Conservation (phyloP, 148 eudicot species). For the Bassia scoparia region DNA sequence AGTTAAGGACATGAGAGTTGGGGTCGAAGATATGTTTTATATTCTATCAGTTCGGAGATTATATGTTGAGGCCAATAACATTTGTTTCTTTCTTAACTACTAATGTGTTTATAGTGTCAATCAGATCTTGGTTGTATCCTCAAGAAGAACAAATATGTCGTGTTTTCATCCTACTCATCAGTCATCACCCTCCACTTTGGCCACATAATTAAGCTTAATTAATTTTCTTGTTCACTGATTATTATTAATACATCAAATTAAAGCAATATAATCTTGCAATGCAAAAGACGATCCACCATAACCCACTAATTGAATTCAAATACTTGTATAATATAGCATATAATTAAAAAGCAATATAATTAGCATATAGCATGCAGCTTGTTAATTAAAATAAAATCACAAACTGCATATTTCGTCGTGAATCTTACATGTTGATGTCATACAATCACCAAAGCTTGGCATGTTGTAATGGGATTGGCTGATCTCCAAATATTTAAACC, state of each 20-base stretch:
- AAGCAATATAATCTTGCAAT: not conserved
- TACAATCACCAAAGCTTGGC: conserved; percentile 8
- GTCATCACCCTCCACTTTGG: not conserved
- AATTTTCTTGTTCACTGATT: not conserved
- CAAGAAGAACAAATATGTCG: conserved; percentile 16
- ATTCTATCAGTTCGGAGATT: not conserved
- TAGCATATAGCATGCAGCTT: not conserved
- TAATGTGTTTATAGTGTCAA: too few species aligned
- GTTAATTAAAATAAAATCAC: not conserved
- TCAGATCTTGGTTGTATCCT: conserved; percentile 23
- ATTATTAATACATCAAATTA: not conserved
- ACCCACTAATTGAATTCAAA: conserved; percentile 11
- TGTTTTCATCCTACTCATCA: not conserved
- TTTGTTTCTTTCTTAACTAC: conserved; percentile 6
- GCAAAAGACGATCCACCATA: conserved; percentile 4
- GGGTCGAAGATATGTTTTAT: too few species aligned
- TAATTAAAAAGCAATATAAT: too few species aligned
- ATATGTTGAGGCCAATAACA: not conserved
- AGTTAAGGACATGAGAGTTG: too few species aligned
- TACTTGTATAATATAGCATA: too few species aligned
- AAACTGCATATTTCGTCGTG: not conserved
- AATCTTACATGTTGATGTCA: conserved; percentile 20
- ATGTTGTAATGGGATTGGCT: conserved; percentile 8
- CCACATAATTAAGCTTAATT: not conserved
- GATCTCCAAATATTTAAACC: not conserved